Conservation (phyloP, 345 rosid genomes). For the Arabidopsis suecica region DNA sequence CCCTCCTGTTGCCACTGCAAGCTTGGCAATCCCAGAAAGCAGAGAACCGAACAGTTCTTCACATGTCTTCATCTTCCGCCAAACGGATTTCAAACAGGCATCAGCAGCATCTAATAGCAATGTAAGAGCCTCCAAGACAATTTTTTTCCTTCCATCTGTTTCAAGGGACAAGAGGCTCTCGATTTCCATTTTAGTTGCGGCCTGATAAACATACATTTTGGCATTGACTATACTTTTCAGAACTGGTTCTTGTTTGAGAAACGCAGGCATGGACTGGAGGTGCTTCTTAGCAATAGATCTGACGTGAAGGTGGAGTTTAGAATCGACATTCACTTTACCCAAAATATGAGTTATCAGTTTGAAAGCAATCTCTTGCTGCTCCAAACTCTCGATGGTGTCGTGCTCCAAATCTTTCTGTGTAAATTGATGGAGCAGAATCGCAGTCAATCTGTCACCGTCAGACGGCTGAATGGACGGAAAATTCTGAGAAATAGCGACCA, state of each 20-base stretch:
- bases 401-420: constrained; percentile 68
- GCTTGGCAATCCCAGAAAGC: constrained; percentile 73
- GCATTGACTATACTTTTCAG: constrained; percentile 69
- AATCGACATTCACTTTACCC: constrained; percentile 58
- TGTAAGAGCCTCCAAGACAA: constrained; percentile 73
- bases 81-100: constrained; percentile 71
- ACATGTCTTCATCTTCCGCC: constrained; percentile 78
- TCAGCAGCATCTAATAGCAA: constrained; percentile 74
- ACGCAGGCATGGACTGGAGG: constrained; percentile 73
- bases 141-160: constrained; percentile 69
- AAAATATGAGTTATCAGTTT: constrained; percentile 64
- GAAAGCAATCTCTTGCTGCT: constrained; percentile 74
- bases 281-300: constrained; percentile 70
- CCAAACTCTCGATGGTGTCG: constrained; percentile 73
- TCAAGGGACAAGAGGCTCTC: constrained; percentile 68
- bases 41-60: constrained; percentile 70
- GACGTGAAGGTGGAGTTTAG: constrained; percentile 62
- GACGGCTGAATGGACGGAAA: constrained; percentile 58
- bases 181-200: constrained; percentile 70
- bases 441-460: constrained; percentile 62
- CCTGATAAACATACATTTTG: constrained; percentile 75
- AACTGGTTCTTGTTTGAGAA: constrained; percentile 71
- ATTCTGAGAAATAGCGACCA: constrained; percentile 62
- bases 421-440: constrained; percentile 62
- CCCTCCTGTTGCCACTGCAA: constrained; percentile 70